Evolutionary conservation across 2,329 filamentous ascomycete genomes (phyloP).

Genomic region (Zelopaecilomyces penicillatus): DNA sequence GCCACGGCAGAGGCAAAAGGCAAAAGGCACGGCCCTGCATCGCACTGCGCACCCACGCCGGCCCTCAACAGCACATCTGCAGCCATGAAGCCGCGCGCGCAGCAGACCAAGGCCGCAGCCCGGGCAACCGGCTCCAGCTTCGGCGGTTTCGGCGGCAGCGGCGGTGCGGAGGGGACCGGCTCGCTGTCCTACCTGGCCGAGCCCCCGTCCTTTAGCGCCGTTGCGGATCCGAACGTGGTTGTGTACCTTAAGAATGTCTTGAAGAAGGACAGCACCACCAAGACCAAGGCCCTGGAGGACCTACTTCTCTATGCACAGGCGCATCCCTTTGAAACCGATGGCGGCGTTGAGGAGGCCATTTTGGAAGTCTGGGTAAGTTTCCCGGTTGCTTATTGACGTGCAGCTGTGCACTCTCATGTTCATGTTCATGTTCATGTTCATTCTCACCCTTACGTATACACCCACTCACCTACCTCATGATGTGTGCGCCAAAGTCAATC

Average conservation of each 20-base stretch:
- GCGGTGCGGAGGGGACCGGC: slow-evolving; percentile 31
- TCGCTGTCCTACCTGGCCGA: slow-evolving; percentile 80
- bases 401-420: too few relatives aligned
- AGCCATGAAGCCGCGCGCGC: slow-evolving; percentile 20
- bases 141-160: slow-evolving; percentile 22
- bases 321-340: slow-evolving; percentile 44
- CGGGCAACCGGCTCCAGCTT: slow-evolving; percentile 17
- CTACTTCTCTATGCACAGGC: slow-evolving; percentile 56
- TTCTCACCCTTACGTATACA: not conserved
- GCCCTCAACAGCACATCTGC: not conserved
- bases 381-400: too few relatives aligned
- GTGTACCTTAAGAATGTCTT: slow-evolving; percentile 88
- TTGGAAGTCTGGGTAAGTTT: slow-evolving; percentile 72
- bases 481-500: too few relatives aligned
- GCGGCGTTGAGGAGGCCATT: slow-evolving; percentile 69
- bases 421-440: not conserved
- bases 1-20: not conserved
- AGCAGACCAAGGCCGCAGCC: slow-evolving; percentile 17
- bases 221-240: slow-evolving; percentile 73
- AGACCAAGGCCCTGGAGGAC: slow-evolving; percentile 83
- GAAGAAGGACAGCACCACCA: slow-evolving; percentile 91
- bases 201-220: slow-evolving; percentile 67
- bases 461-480: too few relatives aligned
- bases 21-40: slow-evolving; percentile 1
- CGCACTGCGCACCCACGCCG: slow-evolving; percentile 1